Percentiles rank a stretch among this genome's conserved stretches.
Conservation (phyloP, 164 flowering plant genomes). For the Magnolia kwangsiensis region DNA sequence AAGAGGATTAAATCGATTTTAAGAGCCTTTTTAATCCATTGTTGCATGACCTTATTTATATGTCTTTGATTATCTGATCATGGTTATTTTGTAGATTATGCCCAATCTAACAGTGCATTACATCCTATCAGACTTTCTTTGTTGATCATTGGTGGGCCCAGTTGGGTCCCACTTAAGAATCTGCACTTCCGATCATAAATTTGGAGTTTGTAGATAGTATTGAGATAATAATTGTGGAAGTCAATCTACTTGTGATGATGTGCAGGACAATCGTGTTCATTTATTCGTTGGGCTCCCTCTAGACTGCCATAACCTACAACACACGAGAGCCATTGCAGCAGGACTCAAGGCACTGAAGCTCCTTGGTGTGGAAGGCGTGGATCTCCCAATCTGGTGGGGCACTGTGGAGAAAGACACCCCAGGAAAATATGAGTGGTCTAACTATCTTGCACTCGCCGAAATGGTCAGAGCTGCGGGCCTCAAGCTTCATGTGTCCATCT, state of each 20-base stretch:
- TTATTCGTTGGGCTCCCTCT: constrained; percentile 80
- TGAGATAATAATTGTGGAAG: not conserved
- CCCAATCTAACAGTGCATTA: not conserved
- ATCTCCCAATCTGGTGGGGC: constrained; percentile 94
- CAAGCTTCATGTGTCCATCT: constrained; percentile 71
- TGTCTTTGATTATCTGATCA: not conserved
- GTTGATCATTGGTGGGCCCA: not conserved
- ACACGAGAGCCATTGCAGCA: constrained; percentile 64
- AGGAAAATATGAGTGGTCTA: constrained; percentile 79
- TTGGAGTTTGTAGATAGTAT: not conserved
- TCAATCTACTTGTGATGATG: not conserved
- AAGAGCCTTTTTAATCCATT: not conserved
- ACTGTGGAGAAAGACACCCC: constrained; percentile 68
- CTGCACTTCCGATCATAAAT: not conserved
- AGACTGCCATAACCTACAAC: constrained; percentile 53
- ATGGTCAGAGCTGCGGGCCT: constrained; percentile 76
- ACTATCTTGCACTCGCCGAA: constrained; percentile 68
- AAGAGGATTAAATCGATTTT: too few species aligned
- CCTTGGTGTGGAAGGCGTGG: constrained; percentile 91
- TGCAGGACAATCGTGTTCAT: constrained; percentile 28
- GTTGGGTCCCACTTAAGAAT: not conserved
- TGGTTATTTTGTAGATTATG: not conserved
- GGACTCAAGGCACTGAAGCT: constrained; percentile 87
- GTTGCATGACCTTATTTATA: not conserved
- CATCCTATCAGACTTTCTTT: not conserved